These are phyloP conservation scores for Pyrrhoderma lamaoense DNA, from an alignment of 1,284 basidiomycete genomes.

Conservation along the genomic window DNA sequence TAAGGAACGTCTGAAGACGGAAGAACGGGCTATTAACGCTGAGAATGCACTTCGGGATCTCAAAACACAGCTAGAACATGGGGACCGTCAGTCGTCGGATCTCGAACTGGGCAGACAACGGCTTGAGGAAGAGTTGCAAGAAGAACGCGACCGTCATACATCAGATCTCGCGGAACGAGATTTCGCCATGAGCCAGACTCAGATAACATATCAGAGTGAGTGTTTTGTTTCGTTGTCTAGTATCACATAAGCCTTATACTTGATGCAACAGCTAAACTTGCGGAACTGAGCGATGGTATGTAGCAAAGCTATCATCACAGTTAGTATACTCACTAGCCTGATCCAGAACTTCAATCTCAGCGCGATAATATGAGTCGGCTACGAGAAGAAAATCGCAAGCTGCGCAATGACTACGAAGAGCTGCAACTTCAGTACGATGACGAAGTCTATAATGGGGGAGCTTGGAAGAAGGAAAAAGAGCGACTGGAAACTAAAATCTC, in stretches of 20 bases:
- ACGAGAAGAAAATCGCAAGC: constrained; percentile 73
- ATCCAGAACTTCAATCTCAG: constrained; percentile 63
- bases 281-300: constrained; percentile 69
- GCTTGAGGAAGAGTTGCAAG: constrained; percentile 65
- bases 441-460: constrained; percentile 67
- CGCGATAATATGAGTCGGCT: constrained; percentile 66
- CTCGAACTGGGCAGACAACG: constrained; percentile 55
- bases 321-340: constrained; percentile 8
- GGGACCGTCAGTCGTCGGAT: constrained; percentile 61
- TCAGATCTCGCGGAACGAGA: constrained; percentile 73
- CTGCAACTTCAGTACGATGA: constrained; percentile 71
- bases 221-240: neutral
- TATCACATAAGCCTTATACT: constrained; percentile 8
- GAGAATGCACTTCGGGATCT: constrained; percentile 55
- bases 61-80: constrained; percentile 60
- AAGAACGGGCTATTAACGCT: constrained; percentile 44
- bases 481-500: constrained; percentile 75
- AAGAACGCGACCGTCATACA: constrained; percentile 68
- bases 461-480: constrained; percentile 84
- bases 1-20: constrained; percentile 46
- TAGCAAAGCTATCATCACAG: constrained; percentile 2
- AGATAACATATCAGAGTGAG: constrained; percentile 77
- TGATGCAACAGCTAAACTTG: constrained; percentile 50
- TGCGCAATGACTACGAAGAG: constrained; percentile 71
- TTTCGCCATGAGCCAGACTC: constrained; percentile 68